These are phyloP conservation scores for Coffea humblotiana DNA, from an alignment of 305 asterid species.

Conservation along the genomic window DNA sequence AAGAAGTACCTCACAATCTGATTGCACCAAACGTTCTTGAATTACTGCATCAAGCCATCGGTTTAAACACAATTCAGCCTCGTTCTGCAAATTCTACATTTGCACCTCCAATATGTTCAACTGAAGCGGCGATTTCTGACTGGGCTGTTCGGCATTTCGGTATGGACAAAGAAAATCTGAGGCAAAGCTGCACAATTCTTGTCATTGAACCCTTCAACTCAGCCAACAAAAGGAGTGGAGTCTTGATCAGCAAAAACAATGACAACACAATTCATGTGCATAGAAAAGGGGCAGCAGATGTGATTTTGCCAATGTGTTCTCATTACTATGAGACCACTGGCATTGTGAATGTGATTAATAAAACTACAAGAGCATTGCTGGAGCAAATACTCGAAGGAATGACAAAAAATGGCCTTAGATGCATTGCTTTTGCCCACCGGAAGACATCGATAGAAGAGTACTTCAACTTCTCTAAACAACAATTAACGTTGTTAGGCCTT, in stretches of 20 bases:
- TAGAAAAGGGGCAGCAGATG: slow-evolving; percentile 35
- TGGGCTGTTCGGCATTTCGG: slow-evolving; percentile 26
- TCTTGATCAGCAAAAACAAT: slow-evolving; percentile 16
- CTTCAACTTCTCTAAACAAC: slow-evolving; percentile 11
- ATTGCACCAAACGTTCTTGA: slow-evolving; percentile 16
- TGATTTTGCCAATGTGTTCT: slow-evolving; percentile 24
- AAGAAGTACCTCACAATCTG: slow-evolving; percentile 13
- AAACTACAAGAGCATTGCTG: slow-evolving; percentile 8
- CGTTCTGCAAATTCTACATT: background rate
- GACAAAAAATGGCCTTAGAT: slow-evolving; percentile 20
- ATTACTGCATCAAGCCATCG: slow-evolving; percentile 20
- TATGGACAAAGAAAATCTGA: slow-evolving; percentile 23
- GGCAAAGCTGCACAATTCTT: slow-evolving; percentile 22
- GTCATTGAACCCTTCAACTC: slow-evolving; percentile 28
- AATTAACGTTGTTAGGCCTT: slow-evolving; percentile 15
- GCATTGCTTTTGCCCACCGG: slow-evolving; percentile 22
- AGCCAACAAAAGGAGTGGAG: slow-evolving; percentile 25
- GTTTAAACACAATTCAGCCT: slow-evolving; percentile 18
- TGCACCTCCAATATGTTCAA: slow-evolving; percentile 17
- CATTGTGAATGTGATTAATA: background rate
- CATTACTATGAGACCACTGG: slow-evolving; percentile 27
- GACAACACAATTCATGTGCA: slow-evolving; percentile 25
- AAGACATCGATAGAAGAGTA: slow-evolving; percentile 17
- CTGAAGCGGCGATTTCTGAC: slow-evolving; percentile 24
- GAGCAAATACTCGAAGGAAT: slow-evolving; percentile 25